A percentile compares a stretch with the other conserved stretches of the same genome.
Evolutionary conservation across 306 rosid species (phyloP).

Genomic region (Heteromeles arbutifolia): DNA sequence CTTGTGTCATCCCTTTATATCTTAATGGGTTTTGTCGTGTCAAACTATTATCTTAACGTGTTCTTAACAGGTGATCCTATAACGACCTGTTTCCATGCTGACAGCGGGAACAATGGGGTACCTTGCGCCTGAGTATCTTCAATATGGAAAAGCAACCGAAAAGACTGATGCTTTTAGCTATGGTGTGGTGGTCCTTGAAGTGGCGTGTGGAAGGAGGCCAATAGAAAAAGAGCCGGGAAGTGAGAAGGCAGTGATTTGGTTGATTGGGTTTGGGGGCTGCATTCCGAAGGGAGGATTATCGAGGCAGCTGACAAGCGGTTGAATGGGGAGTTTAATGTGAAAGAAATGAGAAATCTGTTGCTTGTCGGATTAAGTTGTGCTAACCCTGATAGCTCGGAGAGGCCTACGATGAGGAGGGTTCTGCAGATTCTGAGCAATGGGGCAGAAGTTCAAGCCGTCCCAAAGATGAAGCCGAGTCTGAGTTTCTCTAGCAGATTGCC

Average conservation of each 20-base stretch:
- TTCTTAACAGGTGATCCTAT: too few species aligned
- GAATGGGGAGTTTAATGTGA: constrained; percentile 39
- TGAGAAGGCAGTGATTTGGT: constrained; percentile 43
- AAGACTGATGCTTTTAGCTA: constrained; percentile 71
- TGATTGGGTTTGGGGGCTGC: constrained; percentile 56
- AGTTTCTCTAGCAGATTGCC: constrained; percentile 42
- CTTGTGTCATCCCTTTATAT: too few species aligned
- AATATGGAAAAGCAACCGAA: constrained; percentile 74
- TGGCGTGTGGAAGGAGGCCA: constrained; percentile 61
- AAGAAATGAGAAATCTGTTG: constrained; percentile 41
- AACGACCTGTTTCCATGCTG: constrained; percentile 75
- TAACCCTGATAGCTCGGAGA: constrained; percentile 35
- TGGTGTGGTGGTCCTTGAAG: constrained; percentile 59
- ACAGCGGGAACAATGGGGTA: constrained; percentile 86
- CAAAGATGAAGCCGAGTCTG: constrained; percentile 41
- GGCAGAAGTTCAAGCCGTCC: constrained; percentile 27
- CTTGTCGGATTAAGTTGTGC: constrained; percentile 50
- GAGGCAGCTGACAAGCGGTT: constrained; percentile 46
- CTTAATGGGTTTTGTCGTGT: too few species aligned
- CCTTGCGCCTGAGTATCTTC: constrained; percentile 81
- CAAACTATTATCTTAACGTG: too few species aligned
- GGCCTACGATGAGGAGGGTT: constrained; percentile 52
- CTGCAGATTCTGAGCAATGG: constrained; percentile 40
- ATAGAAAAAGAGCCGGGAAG: constrained; percentile 31
- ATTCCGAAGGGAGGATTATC: constrained; percentile 39